Conservation (phyloP, 2,329 filamentous ascomycete species). For the Acrocalymma vagum region DNA sequence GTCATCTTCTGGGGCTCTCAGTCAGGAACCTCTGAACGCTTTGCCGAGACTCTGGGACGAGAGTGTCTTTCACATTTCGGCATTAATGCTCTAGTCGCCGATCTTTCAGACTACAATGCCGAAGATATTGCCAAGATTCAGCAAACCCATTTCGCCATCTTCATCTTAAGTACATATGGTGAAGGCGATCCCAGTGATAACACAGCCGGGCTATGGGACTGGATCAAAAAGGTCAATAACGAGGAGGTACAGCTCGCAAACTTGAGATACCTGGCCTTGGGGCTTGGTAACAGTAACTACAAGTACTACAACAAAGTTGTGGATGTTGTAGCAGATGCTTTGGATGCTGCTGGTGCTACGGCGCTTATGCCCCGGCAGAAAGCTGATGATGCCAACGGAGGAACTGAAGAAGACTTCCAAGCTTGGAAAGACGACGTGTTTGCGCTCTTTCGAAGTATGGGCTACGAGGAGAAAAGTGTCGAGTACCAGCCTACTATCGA, state of each 20-base stretch:
- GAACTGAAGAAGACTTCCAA: slow-evolving; percentile 54
- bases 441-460: slow-evolving; percentile 38
- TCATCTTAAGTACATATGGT: slow-evolving; percentile 49
- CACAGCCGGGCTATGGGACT: slow-evolving; percentile 43
- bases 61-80: slow-evolving; percentile 53
- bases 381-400: slow-evolving; percentile 53
- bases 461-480: slow-evolving; percentile 42
- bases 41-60: slow-evolving; percentile 51
- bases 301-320: slow-evolving; percentile 56
- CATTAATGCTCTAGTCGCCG: slow-evolving; percentile 51
- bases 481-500: slow-evolving; percentile 43
- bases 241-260: slow-evolving; percentile 26
- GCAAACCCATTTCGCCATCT: slow-evolving; percentile 39
- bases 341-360: slow-evolving; percentile 44
- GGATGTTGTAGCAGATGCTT: slow-evolving; percentile 41
- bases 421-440: slow-evolving; percentile 52
- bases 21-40: slow-evolving; percentile 56
- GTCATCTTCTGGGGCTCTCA: slow-evolving; percentile 61
- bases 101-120: slow-evolving; percentile 58
- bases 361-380: slow-evolving; percentile 41
- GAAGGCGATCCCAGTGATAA: slow-evolving; percentile 53
- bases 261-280: slow-evolving; percentile 52
- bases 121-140: slow-evolving; percentile 46
- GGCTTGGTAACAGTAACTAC: slow-evolving; percentile 58
- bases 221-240: slow-evolving; percentile 38